Conservation (phyloP, 192 early-diverging fungal genomes). For the Dimargaris cristalligena region DNA sequence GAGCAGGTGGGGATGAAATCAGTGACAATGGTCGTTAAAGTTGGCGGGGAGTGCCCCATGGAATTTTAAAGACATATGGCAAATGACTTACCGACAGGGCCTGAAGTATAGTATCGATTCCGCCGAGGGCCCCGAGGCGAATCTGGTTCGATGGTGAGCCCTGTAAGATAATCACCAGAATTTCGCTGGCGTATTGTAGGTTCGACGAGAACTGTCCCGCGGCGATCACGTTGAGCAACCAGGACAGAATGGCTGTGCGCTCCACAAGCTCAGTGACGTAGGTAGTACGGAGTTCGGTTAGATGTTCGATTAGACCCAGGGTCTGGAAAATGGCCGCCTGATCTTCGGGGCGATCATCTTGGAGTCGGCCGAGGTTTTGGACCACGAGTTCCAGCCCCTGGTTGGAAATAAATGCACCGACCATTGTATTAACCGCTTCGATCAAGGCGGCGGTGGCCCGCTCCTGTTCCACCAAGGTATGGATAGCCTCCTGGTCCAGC, state of each 20-base stretch:
- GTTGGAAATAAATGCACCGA: slow-evolving; percentile 44
- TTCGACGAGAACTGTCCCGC: slow-evolving; percentile 58
- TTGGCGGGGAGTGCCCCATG: too few species aligned
- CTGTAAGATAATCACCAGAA: slow-evolving; percentile 73
- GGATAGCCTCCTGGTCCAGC: not conserved
- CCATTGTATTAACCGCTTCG: slow-evolving; percentile 43
- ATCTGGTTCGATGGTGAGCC: slow-evolving; percentile 31
- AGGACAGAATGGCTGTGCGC: slow-evolving; percentile 50
- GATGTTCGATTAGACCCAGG: slow-evolving; percentile 72
- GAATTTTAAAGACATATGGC: too few species aligned
- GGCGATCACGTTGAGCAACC: slow-evolving; percentile 52
- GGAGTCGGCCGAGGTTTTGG: slow-evolving; percentile 57
- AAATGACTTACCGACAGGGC: too few species aligned
- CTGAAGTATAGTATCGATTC: slow-evolving; percentile 53
- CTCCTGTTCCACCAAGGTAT: not conserved
- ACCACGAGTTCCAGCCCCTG: slow-evolving; percentile 61
- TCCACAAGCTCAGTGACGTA: slow-evolving; percentile 44
- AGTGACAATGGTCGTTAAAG: too few species aligned
- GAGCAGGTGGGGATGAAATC: too few species aligned
- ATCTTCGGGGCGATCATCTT: slow-evolving; percentile 62
- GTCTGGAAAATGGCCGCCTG: slow-evolving; percentile 73
- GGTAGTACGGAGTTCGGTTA: slow-evolving; percentile 52
- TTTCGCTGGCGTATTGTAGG: slow-evolving; percentile 71
- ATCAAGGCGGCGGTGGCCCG: too few species aligned
- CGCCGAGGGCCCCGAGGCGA: slow-evolving; percentile 28